Evolutionary conservation across 192 early-diverging fungal genomes (phyloP), one percentile per base, ranked within the genome.

Genomic region (Gaertneriomyces sp.): DNA sequence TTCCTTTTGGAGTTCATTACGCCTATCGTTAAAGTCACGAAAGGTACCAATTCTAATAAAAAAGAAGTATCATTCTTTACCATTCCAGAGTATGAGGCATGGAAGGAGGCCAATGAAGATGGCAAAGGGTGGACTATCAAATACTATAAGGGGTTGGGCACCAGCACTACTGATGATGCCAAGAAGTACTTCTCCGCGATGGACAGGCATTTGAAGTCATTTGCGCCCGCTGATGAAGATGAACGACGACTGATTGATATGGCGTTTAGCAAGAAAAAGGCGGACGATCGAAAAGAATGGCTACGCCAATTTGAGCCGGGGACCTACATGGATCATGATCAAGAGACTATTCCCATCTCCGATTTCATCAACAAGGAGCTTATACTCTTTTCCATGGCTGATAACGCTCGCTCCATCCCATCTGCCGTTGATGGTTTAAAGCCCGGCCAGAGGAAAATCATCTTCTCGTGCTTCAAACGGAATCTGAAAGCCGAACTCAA

Each of bases 101-200:
- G 95, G 95, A 83, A 85, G 70, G 85, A 82, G 43, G 70, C 73
- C 41, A 79, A 90, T 50, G 80, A 90, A 33, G 74, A 87, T 38
- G 88, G 87, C 1, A 87, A 85, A 58, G 88, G 86, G 14, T 99
- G 91, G 90, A 77, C 63, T 33, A 83, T 90, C 55, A 99, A 97
- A 76, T 99, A 99, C 84, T 99, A 91, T 74, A 97, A 99, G 86
- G 95, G 94, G 85, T 76, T 98, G 74, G 96, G 96, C 75, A 95
- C 94, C 7, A 91, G 86, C 54, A 86, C 84, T 16, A 81, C 84
- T 43, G 71, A 80, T 9, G 95, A 99, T 61, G 92, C 91, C 6
- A 90, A 89, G 76, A 80, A 90, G 71, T 99, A 99, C 71, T 99
- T 99, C 79, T 76, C 81, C n/a, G 78, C 88, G 45, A 80, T 98